Evolutionary conservation across 306 rosid genomes (phyloP).

Genomic region (Vigna angularis): DNA sequence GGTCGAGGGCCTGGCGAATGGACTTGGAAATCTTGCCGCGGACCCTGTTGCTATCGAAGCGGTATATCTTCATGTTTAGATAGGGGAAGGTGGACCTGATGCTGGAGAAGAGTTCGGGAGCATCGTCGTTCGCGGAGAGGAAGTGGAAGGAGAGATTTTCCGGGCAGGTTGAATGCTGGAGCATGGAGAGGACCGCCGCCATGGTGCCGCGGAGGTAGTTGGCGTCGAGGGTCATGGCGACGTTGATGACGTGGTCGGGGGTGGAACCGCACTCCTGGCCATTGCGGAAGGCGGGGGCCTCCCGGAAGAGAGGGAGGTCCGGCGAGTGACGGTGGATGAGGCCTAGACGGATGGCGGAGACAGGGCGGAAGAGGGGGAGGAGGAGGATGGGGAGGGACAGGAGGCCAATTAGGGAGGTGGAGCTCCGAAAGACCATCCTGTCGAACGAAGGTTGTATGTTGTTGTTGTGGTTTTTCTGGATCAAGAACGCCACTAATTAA

Average conservation of each 20-base stretch:
- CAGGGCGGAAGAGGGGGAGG: slow-evolving; percentile 15
- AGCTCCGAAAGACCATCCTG: slow-evolving; percentile 75
- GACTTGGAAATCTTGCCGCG: slow-evolving; percentile 68
- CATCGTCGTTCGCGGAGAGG: slow-evolving; percentile 43
- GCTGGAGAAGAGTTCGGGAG: slow-evolving; percentile 52
- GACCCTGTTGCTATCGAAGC: slow-evolving; percentile 54
- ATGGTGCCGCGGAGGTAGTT: slow-evolving; percentile 77
- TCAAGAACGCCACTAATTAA: not conserved
- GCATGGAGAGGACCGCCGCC: slow-evolving; percentile 67
- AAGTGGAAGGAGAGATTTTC: slow-evolving; percentile 67
- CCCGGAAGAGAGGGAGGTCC: slow-evolving; percentile 55
- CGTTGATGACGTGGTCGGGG: slow-evolving; percentile 47
- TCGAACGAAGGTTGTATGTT: not conserved
- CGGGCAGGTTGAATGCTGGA: slow-evolving; percentile 70
- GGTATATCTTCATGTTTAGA: slow-evolving; percentile 54
- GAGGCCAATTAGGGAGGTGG: slow-evolving; percentile 63
- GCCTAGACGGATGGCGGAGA: slow-evolving; percentile 51
- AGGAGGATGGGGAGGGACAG: slow-evolving; percentile 58
- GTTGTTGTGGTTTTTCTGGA: not conserved
- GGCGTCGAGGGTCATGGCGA: slow-evolving; percentile 75
- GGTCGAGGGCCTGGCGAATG: slow-evolving; percentile 69
- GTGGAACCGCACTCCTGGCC: slow-evolving; percentile 55
- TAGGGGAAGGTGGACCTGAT: slow-evolving; percentile 69
- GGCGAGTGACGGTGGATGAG: slow-evolving; percentile 28
- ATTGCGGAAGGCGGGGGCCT: slow-evolving; percentile 73